phyloP scores from a whole-genome alignment of 441 rosid species.

The Populus hybrid region DNA sequence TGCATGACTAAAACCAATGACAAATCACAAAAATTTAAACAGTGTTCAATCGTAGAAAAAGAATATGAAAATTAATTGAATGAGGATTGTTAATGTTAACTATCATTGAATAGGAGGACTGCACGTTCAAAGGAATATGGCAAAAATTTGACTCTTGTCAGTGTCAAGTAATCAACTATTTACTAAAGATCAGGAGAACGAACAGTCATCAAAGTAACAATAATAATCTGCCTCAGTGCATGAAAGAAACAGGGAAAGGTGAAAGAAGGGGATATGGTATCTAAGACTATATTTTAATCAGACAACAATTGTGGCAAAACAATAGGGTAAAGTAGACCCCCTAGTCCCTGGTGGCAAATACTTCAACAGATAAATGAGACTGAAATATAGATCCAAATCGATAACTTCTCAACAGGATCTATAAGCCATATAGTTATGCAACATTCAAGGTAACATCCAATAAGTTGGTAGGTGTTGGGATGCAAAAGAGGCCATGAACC shows the following conservation, averaged over 20 bases:
- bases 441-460: not conserved
- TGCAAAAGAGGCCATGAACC: not conserved
- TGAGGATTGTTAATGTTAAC: not conserved
- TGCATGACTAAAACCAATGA: constrained; percentile 67
- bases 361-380: constrained; percentile 4
- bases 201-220: not conserved
- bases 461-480: not conserved
- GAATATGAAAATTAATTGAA: not conserved
- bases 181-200: not conserved
- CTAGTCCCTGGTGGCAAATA: too few relatives aligned
- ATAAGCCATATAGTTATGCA: not conserved
- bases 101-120: not conserved
- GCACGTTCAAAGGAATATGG: not conserved
- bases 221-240: not conserved
- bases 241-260: not conserved
- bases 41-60: not conserved
- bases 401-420: not conserved
- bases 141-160: not conserved
- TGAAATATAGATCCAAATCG: not conserved
- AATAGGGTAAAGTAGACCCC: not conserved
- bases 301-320: not conserved
- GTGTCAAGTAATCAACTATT: not conserved
- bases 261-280: too few relatives aligned
- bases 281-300: not conserved
- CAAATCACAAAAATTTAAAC: constrained; percentile 8